A percentile compares a stretch with the other conserved stretches of the same genome.
Conservation (phyloP, 106 monocot species). For the Dendrobium chrysotoxum region DNA sequence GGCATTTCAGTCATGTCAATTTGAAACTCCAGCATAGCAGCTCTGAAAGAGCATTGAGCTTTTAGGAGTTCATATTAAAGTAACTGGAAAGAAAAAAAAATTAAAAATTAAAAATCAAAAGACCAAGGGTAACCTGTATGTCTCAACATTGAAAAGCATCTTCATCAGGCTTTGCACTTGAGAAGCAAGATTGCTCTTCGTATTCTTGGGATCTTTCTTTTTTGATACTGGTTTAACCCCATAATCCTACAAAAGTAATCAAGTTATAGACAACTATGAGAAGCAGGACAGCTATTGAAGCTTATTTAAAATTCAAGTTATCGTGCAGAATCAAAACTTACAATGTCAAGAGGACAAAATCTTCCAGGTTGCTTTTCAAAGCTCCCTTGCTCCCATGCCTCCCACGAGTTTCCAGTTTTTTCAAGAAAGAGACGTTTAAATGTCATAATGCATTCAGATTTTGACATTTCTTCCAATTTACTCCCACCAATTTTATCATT, state of each 20-base stretch:
- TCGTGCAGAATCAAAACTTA: slow-evolving; percentile 16
- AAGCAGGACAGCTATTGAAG: slow-evolving; percentile 7
- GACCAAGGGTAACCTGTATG: slow-evolving; percentile 58
- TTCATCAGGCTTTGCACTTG: slow-evolving; percentile 68
- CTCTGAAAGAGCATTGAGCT: slow-evolving; percentile 35
- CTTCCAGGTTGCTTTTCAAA: slow-evolving; percentile 82
- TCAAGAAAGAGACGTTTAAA: slow-evolving; percentile 96
- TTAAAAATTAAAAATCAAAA: not conserved
- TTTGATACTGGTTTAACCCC: slow-evolving; percentile 72
- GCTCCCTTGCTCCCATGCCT: slow-evolving; percentile 82
- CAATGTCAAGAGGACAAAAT: slow-evolving; percentile 95
- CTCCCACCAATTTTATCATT: slow-evolving; percentile 89
- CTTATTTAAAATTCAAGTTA: not conserved
- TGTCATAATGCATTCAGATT: slow-evolving; percentile 61
- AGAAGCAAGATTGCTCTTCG: slow-evolving; percentile 54
- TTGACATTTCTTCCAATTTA: slow-evolving; percentile 73
- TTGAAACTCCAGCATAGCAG: slow-evolving; percentile 98
- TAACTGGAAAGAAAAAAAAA: slow-evolving; percentile 4
- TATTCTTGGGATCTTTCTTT: slow-evolving; percentile 38
- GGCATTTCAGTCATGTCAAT: slow-evolving; percentile 98
- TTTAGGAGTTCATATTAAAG: slow-evolving; percentile 3
- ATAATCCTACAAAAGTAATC: slow-evolving; percentile 64
- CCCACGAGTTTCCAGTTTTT: slow-evolving; percentile 94
- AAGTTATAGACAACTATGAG: slow-evolving; percentile 7
- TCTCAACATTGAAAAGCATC: slow-evolving; percentile 96